phyloP scores from a whole-genome alignment of 768 basidiomycete species.

The Termitomyces bulborhizus region DNA sequence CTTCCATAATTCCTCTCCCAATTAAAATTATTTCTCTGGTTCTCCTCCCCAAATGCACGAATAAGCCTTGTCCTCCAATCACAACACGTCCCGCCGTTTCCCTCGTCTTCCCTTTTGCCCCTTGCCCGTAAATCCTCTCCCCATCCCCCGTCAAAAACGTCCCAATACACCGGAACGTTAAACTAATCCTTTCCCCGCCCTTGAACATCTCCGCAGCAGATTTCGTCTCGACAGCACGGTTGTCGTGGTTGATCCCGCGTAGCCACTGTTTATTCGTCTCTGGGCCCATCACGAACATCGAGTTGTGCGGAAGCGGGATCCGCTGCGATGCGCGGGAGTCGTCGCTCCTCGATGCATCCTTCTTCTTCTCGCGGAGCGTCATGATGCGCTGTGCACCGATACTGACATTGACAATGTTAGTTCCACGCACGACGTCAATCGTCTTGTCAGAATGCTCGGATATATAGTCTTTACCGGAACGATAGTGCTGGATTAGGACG shows the following conservation, averaged over 20 bases:
- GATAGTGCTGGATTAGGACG: slow-evolving; percentile 78
- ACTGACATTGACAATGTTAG: slow-evolving; percentile 76
- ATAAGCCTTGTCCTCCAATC: slow-evolving; percentile 43
- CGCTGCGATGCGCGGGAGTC: slow-evolving; percentile 37
- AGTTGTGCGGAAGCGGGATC: slow-evolving; percentile 73
- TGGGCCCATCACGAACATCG: slow-evolving; percentile 75
- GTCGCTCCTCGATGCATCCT: slow-evolving; percentile 1
- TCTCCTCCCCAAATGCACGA: slow-evolving; percentile 68
- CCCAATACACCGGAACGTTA: slow-evolving; percentile 75
- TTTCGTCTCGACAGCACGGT: slow-evolving; percentile 52
- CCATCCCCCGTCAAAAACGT: slow-evolving; percentile 58
- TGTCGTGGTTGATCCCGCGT: slow-evolving; percentile 74
- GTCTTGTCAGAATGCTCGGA: slow-evolving; percentile 88
- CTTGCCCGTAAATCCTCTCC: slow-evolving; percentile 59
- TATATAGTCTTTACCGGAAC: slow-evolving; percentile 74
- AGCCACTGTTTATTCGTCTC: slow-evolving; percentile 71
- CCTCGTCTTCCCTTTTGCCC: slow-evolving; percentile 56
- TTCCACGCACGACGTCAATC: slow-evolving; percentile 68
- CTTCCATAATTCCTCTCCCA: slow-evolving; percentile 62
- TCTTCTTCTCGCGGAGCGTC: slow-evolving; percentile 66
- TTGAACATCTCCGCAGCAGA: slow-evolving; percentile 42
- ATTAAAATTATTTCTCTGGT: slow-evolving; percentile 61
- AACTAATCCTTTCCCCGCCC: slow-evolving; percentile 61
- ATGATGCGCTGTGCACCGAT: slow-evolving; percentile 73
- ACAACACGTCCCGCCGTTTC: slow-evolving; percentile 51